These are phyloP conservation scores for Pleurotus sapidus DNA, from an alignment of 768 basidiomycete species.

Conservation along the genomic window DNA sequence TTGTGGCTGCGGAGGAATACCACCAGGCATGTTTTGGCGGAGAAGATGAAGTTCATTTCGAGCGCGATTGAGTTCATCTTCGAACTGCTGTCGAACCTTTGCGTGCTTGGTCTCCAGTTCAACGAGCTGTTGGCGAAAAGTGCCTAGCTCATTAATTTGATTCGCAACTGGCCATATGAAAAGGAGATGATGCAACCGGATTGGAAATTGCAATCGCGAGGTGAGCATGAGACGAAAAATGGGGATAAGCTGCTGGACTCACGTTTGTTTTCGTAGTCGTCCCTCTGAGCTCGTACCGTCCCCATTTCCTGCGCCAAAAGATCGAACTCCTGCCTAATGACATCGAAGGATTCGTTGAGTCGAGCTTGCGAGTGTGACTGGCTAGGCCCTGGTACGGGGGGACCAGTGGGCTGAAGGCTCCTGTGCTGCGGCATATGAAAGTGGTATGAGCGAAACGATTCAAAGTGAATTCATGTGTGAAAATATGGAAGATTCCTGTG, in stretches of 20 bases:
- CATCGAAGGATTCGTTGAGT: conserved; percentile 77
- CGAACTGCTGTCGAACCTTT: conserved; percentile 84
- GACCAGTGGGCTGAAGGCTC: conserved; percentile 50
- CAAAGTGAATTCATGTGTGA: not conserved
- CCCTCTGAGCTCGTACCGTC: conserved; percentile 71
- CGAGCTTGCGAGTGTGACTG: conserved; percentile 39
- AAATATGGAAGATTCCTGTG: not conserved
- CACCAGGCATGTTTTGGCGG: conserved; percentile 29
- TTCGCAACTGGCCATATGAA: conserved; percentile 51
- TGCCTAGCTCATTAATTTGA: conserved; percentile 88
- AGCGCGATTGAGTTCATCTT: conserved; percentile 75
- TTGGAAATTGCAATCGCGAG: no score
- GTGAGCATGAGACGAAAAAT: no score
- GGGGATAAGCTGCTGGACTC: conserved; percentile 21
- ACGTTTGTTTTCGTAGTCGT: conserved; percentile 92
- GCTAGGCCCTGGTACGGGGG: conserved; percentile 37
- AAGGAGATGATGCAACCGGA: not conserved
- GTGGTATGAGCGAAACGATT: not conserved
- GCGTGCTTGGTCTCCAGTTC: conserved; percentile 88
- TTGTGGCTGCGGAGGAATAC: conserved; percentile 28
- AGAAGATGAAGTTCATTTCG: conserved; percentile 63
- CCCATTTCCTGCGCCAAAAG: conserved; percentile 62
- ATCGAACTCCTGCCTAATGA: conserved; percentile 84
- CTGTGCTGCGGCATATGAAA: conserved; percentile 37
- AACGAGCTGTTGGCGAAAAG: conserved; percentile 86